Evolutionary conservation across 208 protist genomes (phyloP).

Genomic region (Leishmania mexicana): DNA sequence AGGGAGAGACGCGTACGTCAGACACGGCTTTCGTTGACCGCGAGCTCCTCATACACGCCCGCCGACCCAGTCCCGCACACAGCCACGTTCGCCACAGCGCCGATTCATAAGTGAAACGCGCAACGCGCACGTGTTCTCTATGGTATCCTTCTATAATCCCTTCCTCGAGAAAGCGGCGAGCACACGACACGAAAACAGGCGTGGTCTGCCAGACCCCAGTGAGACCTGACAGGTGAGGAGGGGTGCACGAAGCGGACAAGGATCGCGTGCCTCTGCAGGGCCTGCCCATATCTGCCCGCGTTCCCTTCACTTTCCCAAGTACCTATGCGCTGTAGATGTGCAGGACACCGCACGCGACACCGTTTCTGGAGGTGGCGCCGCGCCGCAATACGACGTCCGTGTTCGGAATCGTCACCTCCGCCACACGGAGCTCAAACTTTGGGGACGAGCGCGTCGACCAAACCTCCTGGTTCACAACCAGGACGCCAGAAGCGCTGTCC

Average conservation of each 20-base stretch:
- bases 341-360: slow-evolving; percentile 72
- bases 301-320: too few relatives aligned
- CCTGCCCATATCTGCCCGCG: neutral
- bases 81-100: neutral
- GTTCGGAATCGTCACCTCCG: slow-evolving; percentile 80
- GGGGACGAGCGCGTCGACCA: slow-evolving; percentile 66
- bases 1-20: neutral
- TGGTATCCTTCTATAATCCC: neutral
- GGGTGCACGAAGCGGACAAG: neutral
- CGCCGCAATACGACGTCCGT: slow-evolving; percentile 47
- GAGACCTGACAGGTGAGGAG: neutral
- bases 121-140: neutral
- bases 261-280: neutral
- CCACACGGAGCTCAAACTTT: slow-evolving; percentile 77
- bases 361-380: slow-evolving; percentile 60
- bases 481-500: slow-evolving; percentile 55
- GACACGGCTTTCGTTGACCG: neutral
- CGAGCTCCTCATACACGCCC: neutral
- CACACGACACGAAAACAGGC: neutral
- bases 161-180: neutral
- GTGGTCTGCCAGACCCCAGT: neutral
- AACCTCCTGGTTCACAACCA: slow-evolving; percentile 84
- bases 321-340: slow-evolving; percentile 56
- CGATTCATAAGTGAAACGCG: neutral
- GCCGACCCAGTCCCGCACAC: neutral